phyloP scores from a whole-genome alignment of 1,284 basidiomycete species.

The Hemileia vastatrix region DNA sequence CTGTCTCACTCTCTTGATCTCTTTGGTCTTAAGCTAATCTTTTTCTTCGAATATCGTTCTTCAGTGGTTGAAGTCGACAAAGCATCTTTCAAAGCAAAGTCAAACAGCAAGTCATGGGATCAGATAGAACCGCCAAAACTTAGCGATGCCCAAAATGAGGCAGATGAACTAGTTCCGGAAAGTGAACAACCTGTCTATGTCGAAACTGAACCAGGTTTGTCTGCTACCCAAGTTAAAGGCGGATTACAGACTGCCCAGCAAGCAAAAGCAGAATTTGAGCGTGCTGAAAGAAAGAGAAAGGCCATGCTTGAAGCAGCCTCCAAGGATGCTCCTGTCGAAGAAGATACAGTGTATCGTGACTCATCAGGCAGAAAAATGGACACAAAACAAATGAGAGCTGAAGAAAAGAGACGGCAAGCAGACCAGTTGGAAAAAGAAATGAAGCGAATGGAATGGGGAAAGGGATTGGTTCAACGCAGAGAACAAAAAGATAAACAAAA shows the following conservation, averaged over 20 bases:
- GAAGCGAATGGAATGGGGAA: constrained; percentile 91
- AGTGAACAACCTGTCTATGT: constrained; percentile 49
- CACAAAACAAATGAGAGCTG: constrained; percentile 67
- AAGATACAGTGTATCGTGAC: constrained; percentile 93
- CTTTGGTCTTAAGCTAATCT: background rate
- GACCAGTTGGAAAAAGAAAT: constrained; percentile 72
- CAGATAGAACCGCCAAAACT: constrained; percentile 12
- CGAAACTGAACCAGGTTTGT: constrained; percentile 64
- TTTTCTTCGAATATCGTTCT: background rate
- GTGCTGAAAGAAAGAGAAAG: constrained; percentile 35
- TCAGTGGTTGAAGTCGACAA: constrained; percentile 17
- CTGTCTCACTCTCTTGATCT: background rate
- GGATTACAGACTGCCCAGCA: constrained; percentile 51
- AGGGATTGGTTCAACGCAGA: constrained; percentile 77
- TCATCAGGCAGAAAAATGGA: constrained; percentile 78
- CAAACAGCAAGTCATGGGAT: constrained; percentile 14
- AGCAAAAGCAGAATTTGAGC: constrained; percentile 45
- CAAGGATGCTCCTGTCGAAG: constrained; percentile 53
- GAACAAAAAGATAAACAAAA: constrained; percentile 57
- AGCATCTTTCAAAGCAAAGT: constrained; percentile 19
- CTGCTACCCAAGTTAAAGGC: constrained; percentile 47
- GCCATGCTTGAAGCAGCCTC: constrained; percentile 45
- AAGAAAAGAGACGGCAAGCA: constrained; percentile 65
- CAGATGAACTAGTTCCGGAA: constrained; percentile 45
- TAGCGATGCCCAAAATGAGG: constrained; percentile 39